Evolutionary conservation across 2,329 filamentous ascomycete genomes (phyloP).

Genomic region (Penicillium vulpinum): DNA sequence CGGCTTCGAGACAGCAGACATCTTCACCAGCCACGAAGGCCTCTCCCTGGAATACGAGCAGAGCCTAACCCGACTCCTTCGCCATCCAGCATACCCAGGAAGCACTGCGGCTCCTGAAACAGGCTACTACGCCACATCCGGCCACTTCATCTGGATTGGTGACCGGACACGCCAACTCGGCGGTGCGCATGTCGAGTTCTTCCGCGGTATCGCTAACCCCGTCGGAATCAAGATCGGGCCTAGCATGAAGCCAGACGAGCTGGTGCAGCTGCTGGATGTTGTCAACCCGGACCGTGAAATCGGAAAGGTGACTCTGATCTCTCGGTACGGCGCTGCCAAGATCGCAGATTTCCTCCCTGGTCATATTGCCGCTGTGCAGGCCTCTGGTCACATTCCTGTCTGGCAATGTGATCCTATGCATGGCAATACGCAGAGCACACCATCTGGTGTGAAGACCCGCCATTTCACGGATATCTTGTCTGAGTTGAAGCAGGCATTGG

Average conservation of each 20-base stretch:
- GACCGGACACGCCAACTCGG: slow-evolving; percentile 93
- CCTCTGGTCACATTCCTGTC: slow-evolving; percentile 73
- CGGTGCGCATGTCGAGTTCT: slow-evolving; percentile 94
- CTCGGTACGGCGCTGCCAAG: slow-evolving; percentile 81
- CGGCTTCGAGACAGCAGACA: slow-evolving; percentile 85
- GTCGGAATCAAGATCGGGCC: slow-evolving; percentile 96
- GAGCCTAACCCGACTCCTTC: slow-evolving; percentile 74
- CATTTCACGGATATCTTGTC: slow-evolving; percentile 86
- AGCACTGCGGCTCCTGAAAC: not conserved
- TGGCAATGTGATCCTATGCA: slow-evolving; percentile 99
- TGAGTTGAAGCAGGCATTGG: slow-evolving; percentile 79
- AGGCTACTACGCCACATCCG: slow-evolving; percentile 89
- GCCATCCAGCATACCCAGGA: slow-evolving; percentile 43
- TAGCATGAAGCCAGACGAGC: slow-evolving; percentile 72
- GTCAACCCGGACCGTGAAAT: slow-evolving; percentile 81
- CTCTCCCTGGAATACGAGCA: slow-evolving; percentile 94
- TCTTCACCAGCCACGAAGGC: slow-evolving; percentile 95
- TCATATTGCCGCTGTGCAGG: slow-evolving; percentile 87
- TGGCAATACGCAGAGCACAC: slow-evolving; percentile 69
- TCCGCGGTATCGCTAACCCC: slow-evolving; percentile 92
- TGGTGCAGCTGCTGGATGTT: slow-evolving; percentile 75
- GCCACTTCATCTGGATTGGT: slow-evolving; percentile 97
- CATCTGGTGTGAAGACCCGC: slow-evolving; percentile 83
- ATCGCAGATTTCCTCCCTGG: slow-evolving; percentile 73
- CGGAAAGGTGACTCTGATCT: slow-evolving; percentile 95